phyloP scores from a whole-genome alignment of 805 yeast species.

The Schizosaccharomyces japonicus region DNA sequence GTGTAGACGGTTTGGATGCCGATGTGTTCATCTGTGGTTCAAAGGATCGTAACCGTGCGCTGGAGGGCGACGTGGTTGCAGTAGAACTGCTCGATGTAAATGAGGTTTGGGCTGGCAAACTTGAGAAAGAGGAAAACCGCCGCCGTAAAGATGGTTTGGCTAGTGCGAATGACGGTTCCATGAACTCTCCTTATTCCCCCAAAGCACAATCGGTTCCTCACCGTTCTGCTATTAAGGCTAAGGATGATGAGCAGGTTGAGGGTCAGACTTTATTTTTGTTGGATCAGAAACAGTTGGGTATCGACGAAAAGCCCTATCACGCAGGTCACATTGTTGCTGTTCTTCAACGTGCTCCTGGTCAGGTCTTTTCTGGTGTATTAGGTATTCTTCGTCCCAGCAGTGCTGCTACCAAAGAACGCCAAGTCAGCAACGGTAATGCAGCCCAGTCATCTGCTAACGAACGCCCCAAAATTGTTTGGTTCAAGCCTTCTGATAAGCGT shows the following conservation, averaged over 20 bases:
- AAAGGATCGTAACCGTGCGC: constrained; percentile 88
- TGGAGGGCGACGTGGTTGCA: constrained; percentile 91
- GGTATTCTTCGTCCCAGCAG: constrained; percentile 90
- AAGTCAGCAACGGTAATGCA: constrained; percentile 15
- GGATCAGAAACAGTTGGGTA: constrained; percentile 88
- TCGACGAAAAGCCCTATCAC: constrained; percentile 74
- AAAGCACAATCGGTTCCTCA: constrained; percentile 82
- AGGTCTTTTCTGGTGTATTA: constrained; percentile 57
- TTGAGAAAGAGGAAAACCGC: constrained; percentile 92
- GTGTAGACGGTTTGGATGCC: constrained; percentile 84
- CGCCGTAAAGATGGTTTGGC: constrained; percentile 35
- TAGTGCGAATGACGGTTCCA: not conserved
- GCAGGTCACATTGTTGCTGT: constrained; percentile 98
- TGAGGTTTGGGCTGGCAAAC: constrained; percentile 91
- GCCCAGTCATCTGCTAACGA: constrained; percentile 12
- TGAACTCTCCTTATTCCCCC: not conserved
- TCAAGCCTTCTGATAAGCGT: constrained; percentile 91
- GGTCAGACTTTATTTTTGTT: constrained; percentile 79
- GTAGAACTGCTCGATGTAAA: constrained; percentile 84
- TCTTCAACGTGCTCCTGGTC: constrained; percentile 91
- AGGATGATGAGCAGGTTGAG: constrained; percentile 95
- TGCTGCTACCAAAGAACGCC: constrained; percentile 59
- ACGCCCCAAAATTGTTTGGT: constrained; percentile 93
- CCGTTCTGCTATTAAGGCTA: constrained; percentile 90
- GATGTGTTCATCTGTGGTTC: constrained; percentile 96